Evolutionary conservation across 192 early-diverging fungal species (phyloP), one percentile per base, ranked within the genome.

Genomic region (Phlyctochytrium planicorne): DNA sequence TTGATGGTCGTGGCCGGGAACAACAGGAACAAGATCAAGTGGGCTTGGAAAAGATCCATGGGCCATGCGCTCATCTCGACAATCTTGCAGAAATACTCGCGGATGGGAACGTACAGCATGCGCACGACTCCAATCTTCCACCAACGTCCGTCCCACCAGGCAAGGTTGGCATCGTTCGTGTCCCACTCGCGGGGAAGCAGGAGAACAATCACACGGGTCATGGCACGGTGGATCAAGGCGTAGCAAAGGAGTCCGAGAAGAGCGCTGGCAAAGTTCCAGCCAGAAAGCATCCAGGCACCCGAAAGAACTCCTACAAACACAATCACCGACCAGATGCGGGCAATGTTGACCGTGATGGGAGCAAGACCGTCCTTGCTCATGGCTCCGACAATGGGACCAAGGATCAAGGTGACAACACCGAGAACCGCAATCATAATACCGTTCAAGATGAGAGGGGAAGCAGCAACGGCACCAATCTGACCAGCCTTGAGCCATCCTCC

Each of bases 61-160:
- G 92, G 76, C 77, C 92, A 94, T 66, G 89, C 78, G 2, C 84
- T 84, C 89, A 90, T 89, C 76, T 94, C 92, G 35, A 93, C 85
- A 55, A 89, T 84, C 81, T 94, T 94, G 82, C 90, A 91, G 40
- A 90, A 40, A 68, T 80, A 91, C 74, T 94, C 92, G 47, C 92
- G 89, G 73, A 90, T 70, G 3, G 90, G 89, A 72, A 90, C 88
- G 25, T 86, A 86, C 37, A 91, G 76, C 30, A 84, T 85, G 79
- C 74, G 62, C n/a, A n/a, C n/a, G 76, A 80, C 66, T 60, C 90
- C 88, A 74, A 91, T 78, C 47, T 89, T 87, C 36, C 89, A 84
- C 90, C 91, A 93, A 62, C 86, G 83, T 23, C 91, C 91, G 3
- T 90, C 91, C 91, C 91, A 93, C 91, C 91, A 93, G 24, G 89